These are phyloP conservation scores for Colletotrichum sp. DNA, from an alignment of 2,329 filamentous ascomycete genomes.

Conservation along the genomic window DNA sequence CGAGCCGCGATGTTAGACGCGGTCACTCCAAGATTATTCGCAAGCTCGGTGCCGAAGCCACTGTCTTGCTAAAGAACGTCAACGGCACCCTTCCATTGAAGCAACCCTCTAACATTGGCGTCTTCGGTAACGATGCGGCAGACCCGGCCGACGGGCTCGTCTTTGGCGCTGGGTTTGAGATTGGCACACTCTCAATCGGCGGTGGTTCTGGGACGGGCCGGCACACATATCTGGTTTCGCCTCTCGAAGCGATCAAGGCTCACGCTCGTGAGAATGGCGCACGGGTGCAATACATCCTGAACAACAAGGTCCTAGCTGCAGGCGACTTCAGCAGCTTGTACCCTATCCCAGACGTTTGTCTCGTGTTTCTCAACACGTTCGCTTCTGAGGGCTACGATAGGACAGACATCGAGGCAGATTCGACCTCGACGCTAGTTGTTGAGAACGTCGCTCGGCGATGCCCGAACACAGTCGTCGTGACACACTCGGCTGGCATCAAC, in stretches of 20 bases:
- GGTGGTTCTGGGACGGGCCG: slow-evolving; percentile 67
- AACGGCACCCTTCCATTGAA: slow-evolving; percentile 61
- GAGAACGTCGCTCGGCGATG: slow-evolving; percentile 49
- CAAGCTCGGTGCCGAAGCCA: slow-evolving; percentile 58
- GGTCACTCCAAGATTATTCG: slow-evolving; percentile 66
- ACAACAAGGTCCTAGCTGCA: slow-evolving; percentile 38
- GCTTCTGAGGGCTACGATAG: slow-evolving; percentile 69
- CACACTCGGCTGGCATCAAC: slow-evolving; percentile 66
- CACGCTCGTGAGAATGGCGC: slow-evolving; percentile 57
- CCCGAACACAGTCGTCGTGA: slow-evolving; percentile 65
- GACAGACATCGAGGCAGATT: slow-evolving; percentile 64
- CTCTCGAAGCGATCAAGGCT: slow-evolving; percentile 68
- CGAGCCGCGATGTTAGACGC: slow-evolving; percentile 57
- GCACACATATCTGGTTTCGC: slow-evolving; percentile 70
- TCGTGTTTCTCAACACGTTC: slow-evolving; percentile 71
- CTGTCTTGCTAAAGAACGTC: slow-evolving; percentile 71
- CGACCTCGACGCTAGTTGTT: slow-evolving; percentile 66
- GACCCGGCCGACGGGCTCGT: slow-evolving; percentile 40
- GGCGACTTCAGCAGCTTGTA: slow-evolving; percentile 60
- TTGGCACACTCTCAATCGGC: slow-evolving; percentile 69
- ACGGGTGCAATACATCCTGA: slow-evolving; percentile 55
- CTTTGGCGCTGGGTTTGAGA: slow-evolving; percentile 55
- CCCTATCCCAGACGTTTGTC: slow-evolving; percentile 65
- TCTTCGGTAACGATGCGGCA: slow-evolving; percentile 69
- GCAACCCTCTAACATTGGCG: slow-evolving; percentile 55